Conservation (phyloP, 2,329 filamentous ascomycete species). For the Orbilia blumenaviensis region DNA sequence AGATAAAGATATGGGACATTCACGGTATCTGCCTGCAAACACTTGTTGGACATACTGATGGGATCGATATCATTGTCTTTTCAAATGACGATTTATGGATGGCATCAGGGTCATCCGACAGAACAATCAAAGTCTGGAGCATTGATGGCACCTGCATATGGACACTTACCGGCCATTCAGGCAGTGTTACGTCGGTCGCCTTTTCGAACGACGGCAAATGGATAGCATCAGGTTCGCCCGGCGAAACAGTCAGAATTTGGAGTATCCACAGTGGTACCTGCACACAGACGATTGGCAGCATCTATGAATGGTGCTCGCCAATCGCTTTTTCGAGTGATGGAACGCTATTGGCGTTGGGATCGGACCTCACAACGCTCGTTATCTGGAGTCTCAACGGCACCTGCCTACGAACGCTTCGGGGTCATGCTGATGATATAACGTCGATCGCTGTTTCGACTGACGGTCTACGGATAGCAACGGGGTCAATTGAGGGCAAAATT, state of each 20-base stretch:
- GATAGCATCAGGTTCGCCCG: not conserved
- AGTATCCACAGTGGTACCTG: not conserved
- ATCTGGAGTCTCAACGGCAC: no score
- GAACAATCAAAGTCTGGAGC: slow-evolving; percentile 30
- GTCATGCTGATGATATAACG: no score
- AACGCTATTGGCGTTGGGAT: no score
- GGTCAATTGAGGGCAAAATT: not conserved
- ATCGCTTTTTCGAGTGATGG: no score
- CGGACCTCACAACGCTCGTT: no score
- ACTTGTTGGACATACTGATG: slow-evolving; percentile 11
- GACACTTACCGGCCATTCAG: not conserved
- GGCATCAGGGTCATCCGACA: slow-evolving; percentile 26
- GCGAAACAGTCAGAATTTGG: not conserved
- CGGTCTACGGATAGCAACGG: slow-evolving; percentile 26
- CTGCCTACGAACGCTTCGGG: no score
- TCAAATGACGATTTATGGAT: slow-evolving; percentile 38
- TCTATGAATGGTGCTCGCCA: not conserved
- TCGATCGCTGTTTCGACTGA: slow-evolving; percentile 2
- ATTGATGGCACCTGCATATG: not conserved
- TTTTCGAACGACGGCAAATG: not conserved
- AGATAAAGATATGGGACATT: slow-evolving; percentile 39
- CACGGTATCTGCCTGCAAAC: not conserved
- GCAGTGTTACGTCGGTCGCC: not conserved
- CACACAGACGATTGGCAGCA: not conserved
- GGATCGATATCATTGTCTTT: slow-evolving; percentile 22